Base-by-base conservation (phyloP, 768 basidiomycete genomes). In the Tylopilus cervinicoccineus region DNA sequence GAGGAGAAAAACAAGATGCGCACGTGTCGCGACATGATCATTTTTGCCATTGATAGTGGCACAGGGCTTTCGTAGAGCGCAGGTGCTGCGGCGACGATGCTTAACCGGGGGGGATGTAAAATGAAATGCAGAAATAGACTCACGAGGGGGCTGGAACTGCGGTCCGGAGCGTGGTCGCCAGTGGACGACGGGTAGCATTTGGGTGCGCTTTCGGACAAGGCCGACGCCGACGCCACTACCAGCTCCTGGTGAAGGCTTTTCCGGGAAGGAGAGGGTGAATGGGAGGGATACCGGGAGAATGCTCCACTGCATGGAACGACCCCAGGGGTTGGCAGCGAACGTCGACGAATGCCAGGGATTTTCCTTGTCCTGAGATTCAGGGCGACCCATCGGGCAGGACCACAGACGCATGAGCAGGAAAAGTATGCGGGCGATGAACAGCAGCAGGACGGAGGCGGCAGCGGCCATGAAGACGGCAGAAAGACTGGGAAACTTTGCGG, bases 11-110 rank as follows among this genome's bases (percentile, higher is more conserved):
- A 36, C 45, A 22, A 10, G 27, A 9, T 23, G 59, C 75, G 38
- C 57, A 77, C 75, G 64, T 76, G 75, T 60, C 75, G 73, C 24
- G 75, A 76, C 76, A 76, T 76, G 53, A 76, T 76, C 50, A 76
- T 70, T 59, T 76, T 76, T 28, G 75, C 75, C 75, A 77, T 77
- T 8, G 76, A 76, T 34, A 72, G 54, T 38, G 75, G 75, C 31
- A 68, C 64, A 43, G 70, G 70, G 47, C 55, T 72, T 51, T 75
- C 68, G 45, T 77, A 76, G 16, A 74, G 53, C 1, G 72, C 70
- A 24, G 74, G 71, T 38, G 73, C 75, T 76, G 19, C 5, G n/a
- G 41, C 26, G 9, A 29, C 31, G 10, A 23, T 19, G 51, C 40
- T 50, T 44, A 42, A 22, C 47, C 16, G 16, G n/a, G 16, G n/a